Base-by-base conservation (phyloP, 2,329 filamentous ascomycete genomes). In the Trichoderma atrobrunneum region DNA sequence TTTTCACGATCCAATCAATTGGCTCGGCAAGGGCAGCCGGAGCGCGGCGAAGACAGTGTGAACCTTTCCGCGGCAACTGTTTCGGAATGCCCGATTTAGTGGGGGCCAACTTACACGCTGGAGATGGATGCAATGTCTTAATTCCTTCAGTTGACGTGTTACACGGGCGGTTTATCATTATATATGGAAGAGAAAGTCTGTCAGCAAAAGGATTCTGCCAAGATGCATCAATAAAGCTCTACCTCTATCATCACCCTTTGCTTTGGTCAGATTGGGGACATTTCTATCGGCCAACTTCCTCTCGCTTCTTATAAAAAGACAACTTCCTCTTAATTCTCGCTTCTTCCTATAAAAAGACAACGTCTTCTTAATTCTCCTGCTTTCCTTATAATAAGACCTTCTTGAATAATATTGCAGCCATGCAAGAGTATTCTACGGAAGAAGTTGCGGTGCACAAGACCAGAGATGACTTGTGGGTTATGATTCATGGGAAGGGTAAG, bases 401-500 rank as follows among this genome's bases (percentile, higher is more conserved):
- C 0, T 24, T 0, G 21, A 14, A 0, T 12, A 28, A 12, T 6
- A 32, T 34, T 24, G n/a, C 21, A 34, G 14, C 5, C 28, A 65
- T 65, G 62, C 39, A 34, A 21, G 74, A 75, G 26, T 80, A 76
- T 69, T 78, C 77, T 61, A 74, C 78, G 34, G 82, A 81, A 71
- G 81, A 87, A 60, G 81, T 90, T 32, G 84, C 85, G 10, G 79
- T 78, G 34, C 88, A 90, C 77, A 87, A 84, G 61, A 83, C 75
- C 7, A 78, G 79, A 14, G 78, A 81, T 12, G 85, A 89, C 76
- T 77, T 84, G 18, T 90, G 87, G 87, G 82, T 89, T 76, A 80
- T 84, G 26, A 84, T 90, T 34, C 86, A 89, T 66, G 87, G 87
- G 48, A 83, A 89, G 80, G 85, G 86, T 87, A 78, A 66, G 84